These are phyloP conservation scores for Wickerhamomyces alni DNA, from an alignment of 805 yeast species.

Conservation along the genomic window DNA sequence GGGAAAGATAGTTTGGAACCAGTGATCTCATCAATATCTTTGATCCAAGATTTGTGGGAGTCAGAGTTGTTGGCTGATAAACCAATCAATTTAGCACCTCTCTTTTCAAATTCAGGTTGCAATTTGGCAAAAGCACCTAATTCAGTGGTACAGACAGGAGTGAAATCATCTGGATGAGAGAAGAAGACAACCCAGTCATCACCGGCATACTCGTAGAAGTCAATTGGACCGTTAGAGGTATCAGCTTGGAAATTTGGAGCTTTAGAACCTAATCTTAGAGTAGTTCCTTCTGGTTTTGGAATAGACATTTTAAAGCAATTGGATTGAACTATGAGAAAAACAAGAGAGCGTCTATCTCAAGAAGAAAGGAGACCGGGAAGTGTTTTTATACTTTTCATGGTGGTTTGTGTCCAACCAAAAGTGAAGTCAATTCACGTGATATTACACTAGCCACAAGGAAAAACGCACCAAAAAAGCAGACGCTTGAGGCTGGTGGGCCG, in stretches of 20 bases:
- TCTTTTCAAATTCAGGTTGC: slow-evolving; percentile 60
- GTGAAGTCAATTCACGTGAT: slow-evolving; percentile 17
- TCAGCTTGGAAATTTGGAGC: slow-evolving; percentile 67
- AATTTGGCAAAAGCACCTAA: slow-evolving; percentile 69
- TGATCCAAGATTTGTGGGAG: slow-evolving; percentile 62
- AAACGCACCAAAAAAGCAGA: background rate
- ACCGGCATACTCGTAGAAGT: slow-evolving; percentile 59
- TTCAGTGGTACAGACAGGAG: slow-evolving; percentile 78
- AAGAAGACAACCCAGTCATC: slow-evolving; percentile 61
- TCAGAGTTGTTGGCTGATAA: slow-evolving; percentile 58
- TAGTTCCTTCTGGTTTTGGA: slow-evolving; percentile 32
- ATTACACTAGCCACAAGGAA: slow-evolving; percentile 9
- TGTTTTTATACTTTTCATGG: background rate
- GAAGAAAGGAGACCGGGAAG: background rate
- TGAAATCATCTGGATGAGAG: slow-evolving; percentile 74
- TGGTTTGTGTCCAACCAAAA: background rate
- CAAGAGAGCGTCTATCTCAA: background rate
- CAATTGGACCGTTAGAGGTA: slow-evolving; percentile 56
- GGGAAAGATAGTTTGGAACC: slow-evolving; percentile 58
- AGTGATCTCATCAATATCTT: slow-evolving; percentile 63
- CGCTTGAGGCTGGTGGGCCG: too few species aligned
- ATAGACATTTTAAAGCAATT: slow-evolving; percentile 27
- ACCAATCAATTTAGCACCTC: slow-evolving; percentile 63
- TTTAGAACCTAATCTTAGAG: slow-evolving; percentile 48
- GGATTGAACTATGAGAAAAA: background rate